phyloP scores from a whole-genome alignment of 2,329 filamentous ascomycete genomes.

The Fragosphaeria purpurea region DNA sequence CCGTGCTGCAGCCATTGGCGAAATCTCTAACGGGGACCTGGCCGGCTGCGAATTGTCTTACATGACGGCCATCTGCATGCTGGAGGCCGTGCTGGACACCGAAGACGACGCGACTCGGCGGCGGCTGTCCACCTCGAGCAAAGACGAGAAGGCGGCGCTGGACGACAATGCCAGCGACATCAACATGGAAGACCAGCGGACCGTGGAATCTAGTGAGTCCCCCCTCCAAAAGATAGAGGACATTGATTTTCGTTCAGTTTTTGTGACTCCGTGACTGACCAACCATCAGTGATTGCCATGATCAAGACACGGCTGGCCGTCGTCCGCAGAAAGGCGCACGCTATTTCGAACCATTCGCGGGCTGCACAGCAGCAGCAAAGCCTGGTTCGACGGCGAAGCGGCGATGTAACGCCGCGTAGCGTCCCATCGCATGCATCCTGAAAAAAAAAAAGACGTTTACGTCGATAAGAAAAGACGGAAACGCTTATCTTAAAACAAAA shows the following conservation, averaged over 20 bases:
- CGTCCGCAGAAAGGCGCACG: conserved; percentile 50
- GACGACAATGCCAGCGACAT: conserved; percentile 35
- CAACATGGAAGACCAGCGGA: conserved; percentile 61
- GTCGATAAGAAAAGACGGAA: not conserved
- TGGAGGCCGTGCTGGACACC: conserved; percentile 85
- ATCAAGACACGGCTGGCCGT: conserved; percentile 44
- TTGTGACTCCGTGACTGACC: conserved; percentile 15
- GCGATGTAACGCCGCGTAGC: conserved; percentile 46
- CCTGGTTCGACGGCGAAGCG: conserved; percentile 39
- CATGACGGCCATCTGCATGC: conserved; percentile 83
- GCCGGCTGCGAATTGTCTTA: conserved; percentile 86
- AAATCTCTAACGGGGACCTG: conserved; percentile 85
- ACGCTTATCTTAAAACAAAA: not conserved
- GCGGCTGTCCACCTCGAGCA: conserved; percentile 14
- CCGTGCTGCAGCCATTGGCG: conserved; percentile 83
- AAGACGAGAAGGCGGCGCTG: conserved; percentile 32
- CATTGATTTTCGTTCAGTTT: no score
- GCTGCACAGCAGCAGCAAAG: conserved; percentile 34
- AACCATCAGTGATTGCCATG: conserved; percentile 48
- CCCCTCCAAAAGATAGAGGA: not conserved
- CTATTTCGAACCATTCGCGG: conserved; percentile 50
- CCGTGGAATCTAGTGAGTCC: conserved; percentile 60
- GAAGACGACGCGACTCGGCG: conserved; percentile 50
- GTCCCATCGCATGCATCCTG: conserved; percentile 36
- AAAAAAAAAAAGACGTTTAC: not conserved